Conservation (phyloP, 345 rosid genomes). For the Chamaenerion angustifolium region DNA sequence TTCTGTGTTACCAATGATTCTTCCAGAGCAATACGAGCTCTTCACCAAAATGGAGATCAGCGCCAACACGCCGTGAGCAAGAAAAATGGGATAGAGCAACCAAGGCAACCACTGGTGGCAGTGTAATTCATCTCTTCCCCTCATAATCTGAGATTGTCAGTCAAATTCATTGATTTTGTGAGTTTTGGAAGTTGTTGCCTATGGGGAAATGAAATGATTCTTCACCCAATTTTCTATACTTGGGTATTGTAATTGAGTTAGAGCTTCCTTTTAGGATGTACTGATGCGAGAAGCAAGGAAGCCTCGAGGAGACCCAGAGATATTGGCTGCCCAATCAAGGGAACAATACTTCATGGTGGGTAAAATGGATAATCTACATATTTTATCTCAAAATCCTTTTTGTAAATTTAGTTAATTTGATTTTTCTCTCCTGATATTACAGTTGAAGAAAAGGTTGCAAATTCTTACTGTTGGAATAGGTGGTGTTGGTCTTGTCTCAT, state of each 20-base stretch:
- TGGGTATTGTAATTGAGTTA: conserved; percentile 11
- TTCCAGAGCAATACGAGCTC: conserved; percentile 18
- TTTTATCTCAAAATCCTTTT: background rate
- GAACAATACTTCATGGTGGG: conserved; percentile 66
- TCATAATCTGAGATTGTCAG: too few species aligned
- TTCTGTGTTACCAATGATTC: background rate
- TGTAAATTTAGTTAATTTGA: background rate
- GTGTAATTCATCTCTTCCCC: conserved; percentile 31
- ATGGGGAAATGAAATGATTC: too few species aligned
- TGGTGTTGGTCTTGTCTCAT: conserved; percentile 73
- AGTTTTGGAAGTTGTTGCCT: too few species aligned
- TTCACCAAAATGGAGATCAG: conserved; percentile 46
- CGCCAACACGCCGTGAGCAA: conserved; percentile 77
- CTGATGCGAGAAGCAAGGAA: conserved; percentile 48
- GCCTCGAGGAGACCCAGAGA: conserved; percentile 61
- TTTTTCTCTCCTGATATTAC: conserved; percentile 18
- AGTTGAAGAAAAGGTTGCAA: conserved; percentile 68
- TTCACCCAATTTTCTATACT: background rate
- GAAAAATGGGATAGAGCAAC: conserved; percentile 88
- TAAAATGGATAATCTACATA: conserved; percentile 1
- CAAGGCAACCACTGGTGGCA: conserved; percentile 82
- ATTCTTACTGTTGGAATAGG: conserved; percentile 64
- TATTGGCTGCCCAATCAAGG: conserved; percentile 65
- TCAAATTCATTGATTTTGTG: too few species aligned
- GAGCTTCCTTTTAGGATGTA: conserved; percentile 33